Conservation (phyloP, 768 basidiomycete species). For the Trametes cubensis region DNA sequence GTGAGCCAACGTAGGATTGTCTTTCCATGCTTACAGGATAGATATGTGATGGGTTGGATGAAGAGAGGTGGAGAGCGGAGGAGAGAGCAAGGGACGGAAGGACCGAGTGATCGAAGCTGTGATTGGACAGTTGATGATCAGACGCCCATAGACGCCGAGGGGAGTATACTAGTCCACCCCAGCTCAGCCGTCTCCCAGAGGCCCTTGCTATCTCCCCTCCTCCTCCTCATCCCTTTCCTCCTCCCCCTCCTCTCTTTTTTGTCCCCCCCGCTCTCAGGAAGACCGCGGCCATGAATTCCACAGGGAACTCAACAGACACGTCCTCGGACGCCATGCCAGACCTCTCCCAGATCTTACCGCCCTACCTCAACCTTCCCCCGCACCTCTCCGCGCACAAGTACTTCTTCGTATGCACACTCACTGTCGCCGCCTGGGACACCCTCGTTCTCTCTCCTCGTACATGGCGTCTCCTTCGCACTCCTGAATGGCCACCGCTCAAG, state of each 20-base stretch:
- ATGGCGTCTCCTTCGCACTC: slow-evolving; percentile 66
- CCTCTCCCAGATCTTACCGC: slow-evolving; percentile 47
- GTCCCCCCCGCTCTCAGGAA: slow-evolving; percentile 14
- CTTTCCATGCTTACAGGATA: too few species aligned
- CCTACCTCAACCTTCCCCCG: slow-evolving; percentile 71
- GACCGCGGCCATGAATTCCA: slow-evolving; percentile 25
- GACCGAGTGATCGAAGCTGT: slow-evolving; percentile 8
- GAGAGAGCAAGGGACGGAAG: background rate
- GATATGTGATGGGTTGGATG: too few species aligned
- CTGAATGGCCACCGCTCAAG: slow-evolving; percentile 78
- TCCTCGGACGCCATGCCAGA: slow-evolving; percentile 8
- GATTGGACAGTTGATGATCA: slow-evolving; percentile 16
- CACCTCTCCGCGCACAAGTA: slow-evolving; percentile 88
- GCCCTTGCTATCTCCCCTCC: slow-evolving; percentile 3
- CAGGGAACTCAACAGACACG: slow-evolving; percentile 21
- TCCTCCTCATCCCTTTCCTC: background rate
- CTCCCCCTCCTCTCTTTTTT: slow-evolving; percentile 5
- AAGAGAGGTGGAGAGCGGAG: background rate
- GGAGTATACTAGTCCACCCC: slow-evolving; percentile 6
- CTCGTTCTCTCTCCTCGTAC: slow-evolving; percentile 81
- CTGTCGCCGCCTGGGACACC: slow-evolving; percentile 88
- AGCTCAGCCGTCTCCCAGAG: background rate
- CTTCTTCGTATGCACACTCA: slow-evolving; percentile 87
- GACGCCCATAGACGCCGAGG: slow-evolving; percentile 10
- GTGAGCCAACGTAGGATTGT: too few species aligned